These are phyloP conservation scores for Penicillium paxilli DNA, from an alignment of 495 filamentous ascomycete genomes.

Conservation along the genomic window DNA sequence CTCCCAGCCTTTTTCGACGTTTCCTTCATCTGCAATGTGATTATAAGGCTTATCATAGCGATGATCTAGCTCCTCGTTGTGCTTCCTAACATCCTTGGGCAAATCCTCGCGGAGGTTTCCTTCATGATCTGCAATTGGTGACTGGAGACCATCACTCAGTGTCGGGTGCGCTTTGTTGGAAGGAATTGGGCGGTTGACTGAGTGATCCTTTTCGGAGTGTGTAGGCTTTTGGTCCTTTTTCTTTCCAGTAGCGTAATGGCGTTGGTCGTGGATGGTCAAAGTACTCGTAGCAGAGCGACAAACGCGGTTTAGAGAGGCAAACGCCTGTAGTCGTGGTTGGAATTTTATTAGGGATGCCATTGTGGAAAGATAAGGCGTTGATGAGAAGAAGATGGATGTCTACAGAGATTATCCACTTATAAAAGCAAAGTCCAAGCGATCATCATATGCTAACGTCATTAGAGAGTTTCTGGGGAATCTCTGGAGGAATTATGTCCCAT, in stretches of 20 bases:
- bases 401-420: background rate
- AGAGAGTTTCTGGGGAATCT: too few relatives aligned
- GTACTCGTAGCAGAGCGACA: background rate
- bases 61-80: constrained; percentile 38
- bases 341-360: constrained; percentile 13
- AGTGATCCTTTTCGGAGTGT: background rate
- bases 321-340: constrained; percentile 1
- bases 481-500: too few relatives aligned
- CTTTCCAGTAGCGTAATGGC: constrained; percentile 8
- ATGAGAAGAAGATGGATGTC: background rate
- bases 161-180: constrained; percentile 40
- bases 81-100: constrained; percentile 37
- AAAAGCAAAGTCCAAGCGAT: too few relatives aligned
- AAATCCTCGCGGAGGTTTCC: constrained; percentile 27
- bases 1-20: constrained; percentile 19
- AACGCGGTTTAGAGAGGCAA: background rate
- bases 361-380: too few relatives aligned
- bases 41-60: constrained; percentile 40
- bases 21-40: constrained; percentile 30
- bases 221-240: background rate
- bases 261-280: background rate
- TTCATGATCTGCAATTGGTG: constrained; percentile 30
- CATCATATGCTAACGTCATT: background rate
- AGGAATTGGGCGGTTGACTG: constrained; percentile 18
- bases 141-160: constrained; percentile 28